Evolutionary conservation across 805 yeast species (phyloP), one percentile per base, ranked within the genome.

Genomic region (Wickerhamomyces queroliae): DNA sequence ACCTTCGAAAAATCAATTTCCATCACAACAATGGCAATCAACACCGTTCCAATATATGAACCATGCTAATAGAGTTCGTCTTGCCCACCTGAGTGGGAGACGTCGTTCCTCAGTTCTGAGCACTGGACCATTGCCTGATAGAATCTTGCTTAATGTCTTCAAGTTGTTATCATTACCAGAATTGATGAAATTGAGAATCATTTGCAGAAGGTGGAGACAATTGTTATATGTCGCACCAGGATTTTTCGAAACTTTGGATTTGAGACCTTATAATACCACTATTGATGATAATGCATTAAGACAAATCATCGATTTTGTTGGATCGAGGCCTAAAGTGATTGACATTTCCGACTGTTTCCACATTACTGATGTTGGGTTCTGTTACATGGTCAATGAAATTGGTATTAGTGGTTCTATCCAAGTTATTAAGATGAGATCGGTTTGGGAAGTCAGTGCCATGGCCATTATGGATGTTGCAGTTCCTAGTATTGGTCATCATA

Each of bases 381-480:
- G 79, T 33, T 78, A 78, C 51, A 65, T 84, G 67, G 77, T 83
- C 17, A 81, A 78, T 49, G 85, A 82, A 48, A 70, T 82, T 39
- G 89, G 89, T 2, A 77, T 80, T 48, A 55, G 76, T 29, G 88
- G 88, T 3, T 66, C 69, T 24, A 70, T 84, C 33, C 64, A 66
- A 38, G 59, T 61, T 9, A 61, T 84, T 36, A 70, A 68, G 43
- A 80, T 83, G 88, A 69, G 67, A 44, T 76, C 84, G 13, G 80
- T 76, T 35, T 83, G 91, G 91, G 86, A 81, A 48, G 77, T 84
- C 8, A 74, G 81, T 43, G 86, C 88, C 2, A 80, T 82, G 86
- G 84, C 90, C 3, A 80, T 83, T 23, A 81, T 83, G 88, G 91
- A 84, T 55, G 59, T 83, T 31, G 73, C 87, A 2, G 78, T 74